Percentiles rank a stretch among this genome's conserved stretches.
phyloP scores from a whole-genome alignment of 257 asterid species.

The Capsicum chinense region DNA sequence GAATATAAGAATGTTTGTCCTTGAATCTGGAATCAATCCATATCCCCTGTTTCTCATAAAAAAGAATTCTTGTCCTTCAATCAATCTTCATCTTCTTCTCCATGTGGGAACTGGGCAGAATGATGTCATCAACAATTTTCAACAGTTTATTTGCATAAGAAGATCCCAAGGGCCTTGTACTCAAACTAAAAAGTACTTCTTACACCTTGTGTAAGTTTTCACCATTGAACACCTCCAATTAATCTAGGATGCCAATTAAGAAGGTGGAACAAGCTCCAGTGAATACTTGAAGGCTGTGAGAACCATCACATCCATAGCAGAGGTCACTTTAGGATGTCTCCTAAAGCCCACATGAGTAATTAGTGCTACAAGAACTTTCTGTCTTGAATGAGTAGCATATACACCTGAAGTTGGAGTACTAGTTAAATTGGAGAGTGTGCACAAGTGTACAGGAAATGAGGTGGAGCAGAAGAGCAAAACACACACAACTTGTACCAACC shows the following conservation, averaged over 20 bases:
- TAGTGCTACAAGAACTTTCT: slow-evolving; percentile 77
- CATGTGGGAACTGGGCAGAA: background rate
- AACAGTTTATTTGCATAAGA: slow-evolving; percentile 74
- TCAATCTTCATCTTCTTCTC: background rate
- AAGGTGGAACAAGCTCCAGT: slow-evolving; percentile 65
- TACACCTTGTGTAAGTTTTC: slow-evolving; percentile 75
- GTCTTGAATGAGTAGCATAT: background rate
- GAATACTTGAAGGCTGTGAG: slow-evolving; percentile 60
- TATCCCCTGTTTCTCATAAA: background rate
- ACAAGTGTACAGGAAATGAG: slow-evolving; percentile 13
- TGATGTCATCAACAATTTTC: slow-evolving; percentile 67
- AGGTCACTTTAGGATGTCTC: slow-evolving; percentile 59
- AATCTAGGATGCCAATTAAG: slow-evolving; percentile 79
- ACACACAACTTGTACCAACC: background rate
- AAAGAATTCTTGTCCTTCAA: background rate
- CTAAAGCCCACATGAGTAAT: slow-evolving; percentile 79
- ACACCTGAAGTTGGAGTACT: background rate
- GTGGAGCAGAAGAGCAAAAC: background rate
- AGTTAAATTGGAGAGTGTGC: background rate
- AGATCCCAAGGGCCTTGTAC: slow-evolving; percentile 60
- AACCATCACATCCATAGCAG: slow-evolving; percentile 71
- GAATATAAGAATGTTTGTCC: background rate
- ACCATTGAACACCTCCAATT: slow-evolving; percentile 69
- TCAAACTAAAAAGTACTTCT: slow-evolving; percentile 24
- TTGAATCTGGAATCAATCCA: background rate